Conservation (phyloP, 129 eudicot species). For the Apium graveolens region DNA sequence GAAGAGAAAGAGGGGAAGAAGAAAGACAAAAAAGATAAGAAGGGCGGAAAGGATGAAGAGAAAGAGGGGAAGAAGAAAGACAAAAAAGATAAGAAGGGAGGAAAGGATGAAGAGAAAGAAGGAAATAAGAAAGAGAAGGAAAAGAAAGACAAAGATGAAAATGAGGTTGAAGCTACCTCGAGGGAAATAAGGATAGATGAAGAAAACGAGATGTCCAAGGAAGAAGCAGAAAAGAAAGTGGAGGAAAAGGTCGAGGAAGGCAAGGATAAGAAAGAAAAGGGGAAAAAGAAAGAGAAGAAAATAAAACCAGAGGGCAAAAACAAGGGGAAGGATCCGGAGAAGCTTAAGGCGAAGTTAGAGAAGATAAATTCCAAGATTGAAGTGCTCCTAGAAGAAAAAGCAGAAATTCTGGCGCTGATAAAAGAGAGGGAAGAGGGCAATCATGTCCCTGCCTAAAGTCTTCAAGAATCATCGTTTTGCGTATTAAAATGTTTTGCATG, state of each 20-base stretch:
- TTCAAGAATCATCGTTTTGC: background rate
- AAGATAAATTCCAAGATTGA: constrained; percentile 60
- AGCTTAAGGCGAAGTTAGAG: constrained; percentile 57
- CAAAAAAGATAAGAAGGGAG: constrained; percentile 6
- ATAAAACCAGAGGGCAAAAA: constrained; percentile 29
- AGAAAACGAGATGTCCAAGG: constrained; percentile 17
- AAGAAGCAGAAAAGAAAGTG: constrained; percentile 15
- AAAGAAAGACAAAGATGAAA: constrained; percentile 19
- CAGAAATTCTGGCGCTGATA: constrained; percentile 45
- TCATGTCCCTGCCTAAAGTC: constrained; percentile 24
- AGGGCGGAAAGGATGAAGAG: constrained; percentile 11
- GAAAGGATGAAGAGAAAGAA: constrained; percentile 12
- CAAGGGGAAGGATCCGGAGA: constrained; percentile 37
- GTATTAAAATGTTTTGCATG: background rate
- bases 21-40: constrained; percentile 15
- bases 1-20: constrained; percentile 23
- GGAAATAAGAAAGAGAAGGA: constrained; percentile 5
- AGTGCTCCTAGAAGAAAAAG: constrained; percentile 57
- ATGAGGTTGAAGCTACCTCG: constrained; percentile 3
- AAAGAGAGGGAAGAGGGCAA: constrained; percentile 50
- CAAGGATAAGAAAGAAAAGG: constrained; percentile 25
- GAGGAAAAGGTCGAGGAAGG: constrained; percentile 13
- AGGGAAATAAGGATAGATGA: constrained; percentile 16
- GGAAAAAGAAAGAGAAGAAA: constrained; percentile 45
- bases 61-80: constrained; percentile 18